phyloP scores from a whole-genome alignment of 352 stramenopile genomes.

The Phytophthora cryptogea region DNA sequence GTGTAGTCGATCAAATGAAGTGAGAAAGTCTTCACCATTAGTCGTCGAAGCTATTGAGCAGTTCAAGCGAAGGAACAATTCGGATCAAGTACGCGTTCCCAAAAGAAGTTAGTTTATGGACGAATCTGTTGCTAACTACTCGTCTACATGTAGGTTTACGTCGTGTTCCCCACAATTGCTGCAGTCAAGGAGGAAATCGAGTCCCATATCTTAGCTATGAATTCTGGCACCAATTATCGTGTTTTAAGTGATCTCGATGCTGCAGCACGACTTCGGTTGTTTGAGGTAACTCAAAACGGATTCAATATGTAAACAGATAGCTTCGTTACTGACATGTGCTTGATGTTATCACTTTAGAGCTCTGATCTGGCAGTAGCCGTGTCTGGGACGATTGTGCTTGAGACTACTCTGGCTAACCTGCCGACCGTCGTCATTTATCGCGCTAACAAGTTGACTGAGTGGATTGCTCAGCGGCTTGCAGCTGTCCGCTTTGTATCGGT shows the following conservation, averaged over 20 bases:
- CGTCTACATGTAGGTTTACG: slow-evolving; percentile 37
- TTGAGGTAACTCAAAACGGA: slow-evolving; percentile 31
- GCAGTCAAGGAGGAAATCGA: slow-evolving; percentile 36
- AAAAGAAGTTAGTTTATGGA: slow-evolving; percentile 4
- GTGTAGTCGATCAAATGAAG: slow-evolving; percentile 63
- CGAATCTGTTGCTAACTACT: neutral
- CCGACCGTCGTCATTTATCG: slow-evolving; percentile 78
- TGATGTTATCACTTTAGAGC: slow-evolving; percentile 23
- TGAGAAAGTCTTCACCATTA: slow-evolving; percentile 41
- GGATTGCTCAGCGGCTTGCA: slow-evolving; percentile 51
- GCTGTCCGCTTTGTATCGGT: slow-evolving; percentile 78
- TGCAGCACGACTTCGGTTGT: slow-evolving; percentile 26
- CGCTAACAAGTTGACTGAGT: slow-evolving; percentile 64
- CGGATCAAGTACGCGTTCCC: slow-evolving; percentile 9
- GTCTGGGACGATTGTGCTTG: slow-evolving; percentile 73
- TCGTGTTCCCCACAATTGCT: slow-evolving; percentile 67
- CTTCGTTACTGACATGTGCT: neutral
- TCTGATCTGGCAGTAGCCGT: slow-evolving; percentile 62
- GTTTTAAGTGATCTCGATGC: slow-evolving; percentile 34
- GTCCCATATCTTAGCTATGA: slow-evolving; percentile 13
- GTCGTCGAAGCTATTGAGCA: slow-evolving; percentile 52
- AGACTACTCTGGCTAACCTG: slow-evolving; percentile 55
- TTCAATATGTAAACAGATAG: neutral
- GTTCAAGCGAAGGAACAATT: slow-evolving; percentile 24
- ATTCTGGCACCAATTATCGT: slow-evolving; percentile 2